These are phyloP conservation scores for Fomes fomentarius DNA, from an alignment of 1,284 basidiomycete genomes.

Conservation along the genomic window DNA sequence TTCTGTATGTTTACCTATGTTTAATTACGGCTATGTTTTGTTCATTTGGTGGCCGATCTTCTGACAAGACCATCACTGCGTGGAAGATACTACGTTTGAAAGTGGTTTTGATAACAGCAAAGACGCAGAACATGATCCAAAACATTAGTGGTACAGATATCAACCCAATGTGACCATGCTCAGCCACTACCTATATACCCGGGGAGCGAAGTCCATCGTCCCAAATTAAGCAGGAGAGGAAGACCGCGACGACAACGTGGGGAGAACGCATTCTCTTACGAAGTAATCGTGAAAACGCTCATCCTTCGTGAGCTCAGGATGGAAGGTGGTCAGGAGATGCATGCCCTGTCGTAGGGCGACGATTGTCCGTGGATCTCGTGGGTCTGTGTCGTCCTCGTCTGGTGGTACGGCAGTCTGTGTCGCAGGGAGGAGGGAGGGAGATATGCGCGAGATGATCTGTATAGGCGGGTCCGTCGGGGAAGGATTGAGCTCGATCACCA, in stretches of 20 bases:
- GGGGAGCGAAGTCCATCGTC: no score
- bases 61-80: no score
- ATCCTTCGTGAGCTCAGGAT: slow-evolving; percentile 92
- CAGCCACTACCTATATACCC: no score
- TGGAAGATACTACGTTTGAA: no score
- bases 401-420: slow-evolving; percentile 37
- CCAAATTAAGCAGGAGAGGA: slow-evolving; percentile 15
- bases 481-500: slow-evolving; percentile 55
- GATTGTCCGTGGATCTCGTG: slow-evolving; percentile 62
- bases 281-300: slow-evolving; percentile 90
- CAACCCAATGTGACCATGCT: no score
- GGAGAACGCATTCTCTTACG: slow-evolving; percentile 66
- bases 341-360: slow-evolving; percentile 89
- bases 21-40: no score
- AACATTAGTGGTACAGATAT: no score
- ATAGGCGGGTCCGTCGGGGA: slow-evolving; percentile 53
- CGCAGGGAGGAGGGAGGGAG: slow-evolving; percentile 59
- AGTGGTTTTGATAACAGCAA: no score
- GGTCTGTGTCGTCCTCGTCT: slow-evolving; percentile 43
- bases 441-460: slow-evolving; percentile 75
- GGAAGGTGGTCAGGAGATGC: slow-evolving; percentile 90
- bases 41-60: no score
- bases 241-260: slow-evolving; percentile 28
- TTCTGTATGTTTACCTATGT: no score
- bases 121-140: no score